A percentile compares a stretch with the other conserved stretches of the same genome.
phyloP scores from a whole-genome alignment of 163 green algal species.

The Prototheca cutis region DNA sequence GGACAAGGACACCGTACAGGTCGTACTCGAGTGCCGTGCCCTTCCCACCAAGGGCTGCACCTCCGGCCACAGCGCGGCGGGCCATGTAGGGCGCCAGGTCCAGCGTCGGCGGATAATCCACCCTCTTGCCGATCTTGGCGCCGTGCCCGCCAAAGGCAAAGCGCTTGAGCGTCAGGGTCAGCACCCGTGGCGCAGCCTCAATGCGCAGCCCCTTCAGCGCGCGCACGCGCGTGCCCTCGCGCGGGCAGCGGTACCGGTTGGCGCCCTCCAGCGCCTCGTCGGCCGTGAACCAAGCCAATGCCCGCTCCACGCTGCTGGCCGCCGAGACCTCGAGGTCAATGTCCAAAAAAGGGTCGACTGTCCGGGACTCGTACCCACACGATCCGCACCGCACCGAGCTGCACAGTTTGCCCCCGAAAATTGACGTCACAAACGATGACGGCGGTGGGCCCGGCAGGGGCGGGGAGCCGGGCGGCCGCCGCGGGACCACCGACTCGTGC shows the following conservation, averaged over 20 bases:
- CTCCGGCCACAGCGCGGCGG: conserved; percentile 4
- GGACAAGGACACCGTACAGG: conserved; percentile 89
- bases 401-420: conserved; percentile 81
- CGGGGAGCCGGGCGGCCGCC: conserved; percentile 41
- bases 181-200: conserved; percentile 40
- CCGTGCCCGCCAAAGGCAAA: conserved; percentile 67
- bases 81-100: conserved; percentile 74
- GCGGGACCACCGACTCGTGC: conserved; percentile 53
- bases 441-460: conserved; percentile 36
- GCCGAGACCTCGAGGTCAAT: conserved; percentile 77
- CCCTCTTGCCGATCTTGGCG: conserved; percentile 63
- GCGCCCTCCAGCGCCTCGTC: conserved; percentile 68
- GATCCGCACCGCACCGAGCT: conserved; percentile 75
- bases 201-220: conserved; percentile 45
- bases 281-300: conserved; percentile 73
- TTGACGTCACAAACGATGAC: conserved; percentile 76
- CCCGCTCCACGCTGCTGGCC: conserved; percentile 26
- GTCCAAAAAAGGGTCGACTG: conserved; percentile 84
- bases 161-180: conserved; percentile 74
- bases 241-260: conserved; percentile 78
- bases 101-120: conserved; percentile 65
- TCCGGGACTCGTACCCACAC: conserved; percentile 73
- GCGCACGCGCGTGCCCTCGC: conserved; percentile 40
- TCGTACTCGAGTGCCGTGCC: conserved; percentile 55
- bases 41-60: conserved; percentile 1